Evolutionary conservation across 2,329 filamentous ascomycete species (phyloP), one percentile per base, ranked within the genome.

Genomic region (Waltergamsia citrina): DNA sequence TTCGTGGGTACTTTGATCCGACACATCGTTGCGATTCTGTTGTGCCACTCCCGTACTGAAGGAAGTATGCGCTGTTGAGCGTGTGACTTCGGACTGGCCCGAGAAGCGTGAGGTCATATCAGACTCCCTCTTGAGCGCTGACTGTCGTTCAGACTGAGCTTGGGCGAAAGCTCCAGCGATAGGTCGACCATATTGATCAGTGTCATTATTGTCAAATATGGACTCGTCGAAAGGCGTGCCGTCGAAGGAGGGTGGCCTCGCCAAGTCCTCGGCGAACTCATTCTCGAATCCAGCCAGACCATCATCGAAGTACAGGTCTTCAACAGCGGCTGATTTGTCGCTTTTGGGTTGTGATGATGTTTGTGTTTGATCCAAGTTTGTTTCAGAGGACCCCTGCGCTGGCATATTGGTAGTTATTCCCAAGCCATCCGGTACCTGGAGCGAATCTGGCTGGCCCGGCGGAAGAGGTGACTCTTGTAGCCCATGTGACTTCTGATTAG

Each of bases 251-350:
- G 50, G 50, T 27, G 46, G 45, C 4, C 46, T 49, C 18, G 55
- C 63, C 4, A 66, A 59, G 32, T 64, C 61, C 37, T 62, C 63
- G 7, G 65, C 61, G 44, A 71, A 68, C 34, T 62, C 59, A 15
- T 53, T 49, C 26, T 63, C 59, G 35, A 47, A 73, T 55, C 37
- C 67, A 11, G 69, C 65, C 43, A 75, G 55, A 3, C 77, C 78
- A 47, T 77, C 76, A 41, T 82, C 77, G 47, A 80, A 85, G 50
- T 84, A 85, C 20, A 84, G 59, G 41, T 85, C 80, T 43, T 81
- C 76, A 22, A 74, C 67, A 3, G 15, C 9, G 6, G 14, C 11
- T 9, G 33, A 19, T 14, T 17, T 23, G 11, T 35, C 18, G 10
- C n/a, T 23, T 21, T 8, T 22, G 10, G 4, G n/a, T n/a, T 18